Evolutionary conservation across 805 yeast genomes (phyloP), one percentile per base, ranked within the genome.

Genomic region (Lachancea kluyveri): DNA sequence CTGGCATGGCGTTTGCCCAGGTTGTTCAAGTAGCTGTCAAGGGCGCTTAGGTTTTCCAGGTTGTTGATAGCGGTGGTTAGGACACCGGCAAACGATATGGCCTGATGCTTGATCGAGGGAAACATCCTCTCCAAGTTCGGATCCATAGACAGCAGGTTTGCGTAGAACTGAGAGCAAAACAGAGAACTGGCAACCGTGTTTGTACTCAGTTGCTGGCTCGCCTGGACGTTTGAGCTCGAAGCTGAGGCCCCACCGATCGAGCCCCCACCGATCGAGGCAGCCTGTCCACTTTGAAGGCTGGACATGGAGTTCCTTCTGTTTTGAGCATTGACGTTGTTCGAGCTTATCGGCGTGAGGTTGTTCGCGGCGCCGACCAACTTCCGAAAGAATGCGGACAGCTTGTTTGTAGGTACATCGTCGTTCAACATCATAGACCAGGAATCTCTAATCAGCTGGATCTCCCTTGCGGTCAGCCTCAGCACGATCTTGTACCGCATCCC

Each of bases 21-120:
- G 28, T 72, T 70, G 26, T 61, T 62, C 30, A 85, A 58, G 35
- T 77, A 77, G 16, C 68, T 79, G 45, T 79, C 78, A 43, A 83
- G 58, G 5, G 58, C 54, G 3, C 67, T 49, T 31, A 83, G 61
- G 41, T 77, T 67, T 33, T 80, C 87, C 31, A 84, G 60, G 42
- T 74, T 75, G 17, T 69, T 57, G 37, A 84, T 73, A 2, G 88
- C 81, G 25, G 75, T 67, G 17, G 82, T 71, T 45, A 85, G 54
- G 12, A 84, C 84, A 4, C 88, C 87, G 0, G 90, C 86, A 62
- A 84, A 79, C 6, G 88, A 72, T 10, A 75, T 72, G 1, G 92
- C 86, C 58, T 85, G 94, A 50, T 81, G 87, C 40, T 71, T 70
- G 41, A 83, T 74, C 5, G 83, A 74, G 0, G 94, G 94, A 52